Base-by-base conservation (phyloP, 2,329 filamentous ascomycete genomes). In the Colletotrichum orchidophilum region DNA sequence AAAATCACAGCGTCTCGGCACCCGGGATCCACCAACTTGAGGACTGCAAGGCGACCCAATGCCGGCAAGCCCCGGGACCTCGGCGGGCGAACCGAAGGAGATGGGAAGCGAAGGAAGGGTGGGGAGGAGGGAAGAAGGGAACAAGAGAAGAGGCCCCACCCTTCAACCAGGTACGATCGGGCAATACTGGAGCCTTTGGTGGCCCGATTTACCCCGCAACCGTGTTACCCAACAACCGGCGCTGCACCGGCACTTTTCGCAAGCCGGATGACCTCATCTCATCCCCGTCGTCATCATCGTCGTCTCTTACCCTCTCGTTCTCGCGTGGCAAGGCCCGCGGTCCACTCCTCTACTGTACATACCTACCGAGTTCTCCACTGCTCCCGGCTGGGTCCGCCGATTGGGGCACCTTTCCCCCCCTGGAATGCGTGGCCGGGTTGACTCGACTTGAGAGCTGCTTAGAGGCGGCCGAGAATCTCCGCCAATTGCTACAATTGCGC, bases 301-400 rank as follows among this genome's bases (percentile, higher is more conserved):
- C 12, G 9, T 46, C 39, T 46, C 11, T 29, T 49, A 33, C 63
- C 63, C 66, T 66, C 55, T 66, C 53, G 67, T 53, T 68, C 63
- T 71, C 57, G 68, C 29, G 63, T 58, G 62, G 63, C 63, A 67
- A 62, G 52, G 31, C 50, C 63, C 29, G 12, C 21, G 26, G 31
- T 52, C 24, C 55, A 35, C 31, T 39, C 52, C 31, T 46, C 39
- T 6, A 46, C 39, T 15, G 39, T 11, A 46, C 39, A 15, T 46
- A 46, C 39, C 39, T 46, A 18, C 39, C 39, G 39, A 46, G 7
- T 15, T 46, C 39, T 11, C 39, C 8, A 46, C 39, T 21, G 29
- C 35, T 46, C 62, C 64, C 68, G 52, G 50, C 63, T 60, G 50
- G 63, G 39, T 24, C 49, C 57, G 68, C 57, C 57, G 57, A 46